Conservation (phyloP, 164 flowering plant genomes). For the Chloranthus sessilifolius region DNA sequence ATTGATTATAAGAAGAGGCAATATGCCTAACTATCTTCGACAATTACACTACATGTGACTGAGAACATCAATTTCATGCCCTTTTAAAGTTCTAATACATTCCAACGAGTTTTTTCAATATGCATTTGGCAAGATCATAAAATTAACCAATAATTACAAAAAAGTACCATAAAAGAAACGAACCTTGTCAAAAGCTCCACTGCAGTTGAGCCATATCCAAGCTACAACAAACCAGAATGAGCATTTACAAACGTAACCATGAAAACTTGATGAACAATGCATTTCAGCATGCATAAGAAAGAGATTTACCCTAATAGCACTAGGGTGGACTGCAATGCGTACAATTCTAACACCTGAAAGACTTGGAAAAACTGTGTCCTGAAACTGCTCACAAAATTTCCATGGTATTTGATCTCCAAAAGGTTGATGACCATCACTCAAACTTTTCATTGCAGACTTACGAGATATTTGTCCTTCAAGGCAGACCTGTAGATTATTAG, state of each 20-base stretch:
- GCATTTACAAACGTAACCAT: too few relatives aligned
- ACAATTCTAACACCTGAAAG: constrained; percentile 98
- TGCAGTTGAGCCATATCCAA: constrained; percentile 92
- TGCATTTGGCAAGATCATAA: not conserved
- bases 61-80: too few relatives aligned
- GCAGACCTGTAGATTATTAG: constrained; percentile 58
- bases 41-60: too few relatives aligned
- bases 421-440: constrained; percentile 80
- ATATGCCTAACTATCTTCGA: too few relatives aligned
- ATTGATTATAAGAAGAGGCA: too few relatives aligned
- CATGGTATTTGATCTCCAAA: constrained; percentile 97
- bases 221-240: constrained; percentile 33
- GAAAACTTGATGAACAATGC: constrained; percentile 2
- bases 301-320: constrained; percentile 77
- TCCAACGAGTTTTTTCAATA: too few relatives aligned
- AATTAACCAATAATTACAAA: not conserved
- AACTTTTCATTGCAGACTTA: constrained; percentile 63
- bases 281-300: not conserved
- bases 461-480: constrained; percentile 97
- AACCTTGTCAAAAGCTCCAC: constrained; percentile 83
- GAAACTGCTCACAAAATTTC: constrained; percentile 88
- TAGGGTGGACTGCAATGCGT: constrained; percentile 97
- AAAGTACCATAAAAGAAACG: constrained; percentile 1
- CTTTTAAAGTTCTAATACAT: too few relatives aligned
- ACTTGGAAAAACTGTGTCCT: constrained; percentile 74